These are phyloP conservation scores for Fusarium humuli DNA, from an alignment of 2,329 filamentous ascomycete genomes.

Conservation along the genomic window DNA sequence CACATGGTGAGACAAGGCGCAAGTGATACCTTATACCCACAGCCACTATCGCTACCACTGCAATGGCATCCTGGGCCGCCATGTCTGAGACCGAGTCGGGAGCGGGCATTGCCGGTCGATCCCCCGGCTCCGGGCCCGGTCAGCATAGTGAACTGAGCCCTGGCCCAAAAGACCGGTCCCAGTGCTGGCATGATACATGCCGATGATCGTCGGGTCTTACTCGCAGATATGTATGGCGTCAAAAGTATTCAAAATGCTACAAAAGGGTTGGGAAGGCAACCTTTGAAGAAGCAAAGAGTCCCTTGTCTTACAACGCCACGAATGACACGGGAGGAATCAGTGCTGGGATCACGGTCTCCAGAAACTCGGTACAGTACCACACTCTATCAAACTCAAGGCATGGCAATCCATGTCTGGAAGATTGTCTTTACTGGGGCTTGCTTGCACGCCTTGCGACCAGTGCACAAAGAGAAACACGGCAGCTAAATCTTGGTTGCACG, in stretches of 20 bases:
- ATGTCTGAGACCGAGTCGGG: constrained; percentile 17
- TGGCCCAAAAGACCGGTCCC: neutral
- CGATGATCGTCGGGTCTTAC: constrained; percentile 18
- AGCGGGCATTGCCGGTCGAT: constrained; percentile 32
- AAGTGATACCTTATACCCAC: neutral
- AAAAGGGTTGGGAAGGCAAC: constrained; percentile 9
- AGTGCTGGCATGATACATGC: neutral
- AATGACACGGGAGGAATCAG: constrained; percentile 5
- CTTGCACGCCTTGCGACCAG: constrained; percentile 1
- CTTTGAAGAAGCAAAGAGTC: constrained; percentile 7
- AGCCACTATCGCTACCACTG: neutral
- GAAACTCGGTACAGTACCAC: constrained; percentile 27
- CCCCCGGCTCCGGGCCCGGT: constrained; percentile 6
- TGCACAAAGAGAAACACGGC: constrained; percentile 10
- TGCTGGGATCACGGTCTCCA: constrained; percentile 24
- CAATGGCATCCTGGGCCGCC: neutral
- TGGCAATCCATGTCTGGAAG: constrained; percentile 19
- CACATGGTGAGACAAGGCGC: neutral
- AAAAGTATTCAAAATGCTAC: neutral
- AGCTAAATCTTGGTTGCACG: constrained; percentile 8
- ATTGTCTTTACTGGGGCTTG: neutral
- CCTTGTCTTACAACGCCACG: constrained; percentile 32
- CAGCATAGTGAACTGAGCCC: neutral
- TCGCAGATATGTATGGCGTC: constrained; percentile 4
- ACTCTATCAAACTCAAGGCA: constrained; percentile 8